Evolutionary conservation across 2,329 filamentous ascomycete genomes (phyloP).

Genomic region (Fulvia fulva): DNA sequence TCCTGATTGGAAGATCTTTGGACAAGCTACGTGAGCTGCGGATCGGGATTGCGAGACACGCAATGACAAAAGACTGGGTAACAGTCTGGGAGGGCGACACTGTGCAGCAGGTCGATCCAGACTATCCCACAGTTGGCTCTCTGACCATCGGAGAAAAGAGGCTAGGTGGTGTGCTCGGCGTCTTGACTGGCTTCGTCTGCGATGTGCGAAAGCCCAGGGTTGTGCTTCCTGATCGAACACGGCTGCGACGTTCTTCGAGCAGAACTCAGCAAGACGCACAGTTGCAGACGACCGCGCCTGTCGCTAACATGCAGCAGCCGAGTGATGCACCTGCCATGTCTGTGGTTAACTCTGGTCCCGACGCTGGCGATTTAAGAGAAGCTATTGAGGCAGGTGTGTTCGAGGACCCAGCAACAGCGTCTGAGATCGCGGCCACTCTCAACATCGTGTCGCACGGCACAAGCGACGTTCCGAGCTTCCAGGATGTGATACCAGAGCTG

Average conservation of each 20-base stretch:
- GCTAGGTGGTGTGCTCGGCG: slow-evolving; percentile 64
- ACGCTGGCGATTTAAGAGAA: not conserved
- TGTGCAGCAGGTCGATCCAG: slow-evolving; percentile 62
- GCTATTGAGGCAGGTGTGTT: not conserved
- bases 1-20: slow-evolving; percentile 68
- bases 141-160: slow-evolving; percentile 57
- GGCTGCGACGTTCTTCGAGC: slow-evolving; percentile 8
- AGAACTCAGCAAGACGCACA: not conserved
- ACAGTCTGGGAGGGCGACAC: slow-evolving; percentile 60
- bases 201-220: slow-evolving; percentile 46
- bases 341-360: not conserved
- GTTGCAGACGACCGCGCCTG: not conserved
- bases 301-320: not conserved
- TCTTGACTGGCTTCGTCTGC: slow-evolving; percentile 64
- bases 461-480: not conserved
- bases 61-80: slow-evolving; percentile 52
- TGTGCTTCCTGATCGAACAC: slow-evolving; percentile 21
- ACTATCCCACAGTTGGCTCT: slow-evolving; percentile 48
- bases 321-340: not conserved
- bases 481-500: slow-evolving; percentile 3
- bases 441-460: not conserved
- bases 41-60: slow-evolving; percentile 63
- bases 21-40: slow-evolving; percentile 65
- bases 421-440: slow-evolving; percentile 8
- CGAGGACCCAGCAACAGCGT: not conserved